Evolutionary conservation across 129 eudicot genomes (phyloP), one percentile per base, ranked within the genome.

Genomic region (Lonicera japonica): DNA sequence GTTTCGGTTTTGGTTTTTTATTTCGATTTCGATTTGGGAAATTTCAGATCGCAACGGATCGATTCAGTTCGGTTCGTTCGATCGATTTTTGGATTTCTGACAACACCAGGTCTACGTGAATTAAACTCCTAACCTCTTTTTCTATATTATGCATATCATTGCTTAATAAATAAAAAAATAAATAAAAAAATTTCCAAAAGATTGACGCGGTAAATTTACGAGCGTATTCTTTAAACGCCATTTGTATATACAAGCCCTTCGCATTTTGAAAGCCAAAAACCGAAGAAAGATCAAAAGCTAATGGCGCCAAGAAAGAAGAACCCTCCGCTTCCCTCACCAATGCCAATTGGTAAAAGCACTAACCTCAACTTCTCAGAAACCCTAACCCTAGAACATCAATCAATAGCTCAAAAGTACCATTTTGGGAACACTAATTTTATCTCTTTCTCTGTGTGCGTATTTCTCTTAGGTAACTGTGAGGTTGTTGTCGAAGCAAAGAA

Each of bases 401-500:
- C 21, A 46, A 38, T 53, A 15, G 0, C 40, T 8, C 7, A 2
- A 7, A 11, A 8, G 52, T 19, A 12, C 9, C 1, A 2, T 53
- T 10, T 4, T n/a, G 2, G 4, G 6, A 52, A 22, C 21, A 7
- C 7, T 38, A 48, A 10, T 73, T 19, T 22, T 39, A 11, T 60
- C 29, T 52, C 5, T 70, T 22, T 39, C 16, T 60, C 29, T 52
- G 11, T 70, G 38, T 58, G 3, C 56, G 12, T 51, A 21, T 61
- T 55, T 60, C 10, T 63, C 83, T n/a, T n/a, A 86, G 95, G 97
- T 4, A 90, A 90, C 52, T 90, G 95, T 61, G 68, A 81, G 67
- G 97, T 90, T 34, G 56, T 67, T 20, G 80, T 90, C 9, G 80
- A 83, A 65, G 80, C 92, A 15, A 78, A 75, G 56, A 81, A 79